These are phyloP conservation scores for Trichoderma koningiopsis DNA, from an alignment of 2,329 filamentous ascomycete genomes.

Conservation along the genomic window DNA sequence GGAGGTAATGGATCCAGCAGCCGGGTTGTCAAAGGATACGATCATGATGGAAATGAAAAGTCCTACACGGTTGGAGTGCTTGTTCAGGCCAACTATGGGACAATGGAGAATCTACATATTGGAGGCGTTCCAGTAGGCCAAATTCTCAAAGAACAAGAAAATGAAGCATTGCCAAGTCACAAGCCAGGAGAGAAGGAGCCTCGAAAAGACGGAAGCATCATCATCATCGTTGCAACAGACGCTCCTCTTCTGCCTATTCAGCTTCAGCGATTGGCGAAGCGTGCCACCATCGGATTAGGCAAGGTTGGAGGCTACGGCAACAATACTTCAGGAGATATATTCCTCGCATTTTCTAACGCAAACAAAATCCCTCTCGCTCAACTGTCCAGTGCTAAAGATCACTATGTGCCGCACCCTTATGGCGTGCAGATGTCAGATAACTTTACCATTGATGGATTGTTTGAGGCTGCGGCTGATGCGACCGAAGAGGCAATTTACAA, in stretches of 20 bases:
- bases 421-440: conserved; percentile 49
- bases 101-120: conserved; percentile 57
- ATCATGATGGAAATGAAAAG: conserved; percentile 37
- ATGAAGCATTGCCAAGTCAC: conserved; percentile 27
- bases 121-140: conserved; percentile 63
- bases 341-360: conserved; percentile 67
- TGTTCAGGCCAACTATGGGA: conserved; percentile 68
- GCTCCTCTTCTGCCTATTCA: conserved; percentile 38
- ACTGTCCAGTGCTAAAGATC: conserved; percentile 3
- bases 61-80: conserved; percentile 63
- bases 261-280: conserved; percentile 55
- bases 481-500: conserved; percentile 69
- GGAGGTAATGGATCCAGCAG: conserved; percentile 66
- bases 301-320: conserved; percentile 63
- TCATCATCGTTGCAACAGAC: conserved; percentile 40
- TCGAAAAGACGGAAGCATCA: conserved; percentile 41
- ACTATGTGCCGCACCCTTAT: conserved; percentile 1
- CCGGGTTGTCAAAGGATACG: conserved; percentile 54
- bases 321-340: conserved; percentile 67
- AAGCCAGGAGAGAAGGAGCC: conserved; percentile 32
- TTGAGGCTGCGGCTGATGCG: conserved; percentile 63
- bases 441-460: conserved; percentile 60
- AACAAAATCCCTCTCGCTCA: conserved; percentile 49
- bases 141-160: conserved; percentile 51
- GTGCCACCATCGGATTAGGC: conserved; percentile 62